Evolutionary conservation across 2,329 filamentous ascomycete species (phyloP).

Genomic region (Polychaeton citri): DNA sequence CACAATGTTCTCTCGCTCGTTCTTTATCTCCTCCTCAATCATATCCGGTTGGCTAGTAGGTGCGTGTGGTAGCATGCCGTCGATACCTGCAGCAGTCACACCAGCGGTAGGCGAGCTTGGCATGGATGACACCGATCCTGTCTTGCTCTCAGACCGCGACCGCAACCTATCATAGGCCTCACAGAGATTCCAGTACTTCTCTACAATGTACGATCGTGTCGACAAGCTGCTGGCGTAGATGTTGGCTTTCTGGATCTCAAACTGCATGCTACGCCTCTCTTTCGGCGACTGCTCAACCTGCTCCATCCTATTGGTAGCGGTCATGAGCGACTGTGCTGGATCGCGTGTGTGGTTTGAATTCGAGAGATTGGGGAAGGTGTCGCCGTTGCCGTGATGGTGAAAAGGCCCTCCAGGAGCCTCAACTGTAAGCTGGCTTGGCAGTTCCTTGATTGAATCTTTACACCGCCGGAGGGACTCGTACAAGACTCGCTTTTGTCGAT

Average conservation of each 20-base stretch:
- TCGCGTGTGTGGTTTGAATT: conserved; percentile 13
- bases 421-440: conserved; percentile 57
- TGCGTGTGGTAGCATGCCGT: conserved; percentile 18
- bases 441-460: conserved; percentile 52
- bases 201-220: conserved; percentile 72
- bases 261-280: conserved; percentile 45
- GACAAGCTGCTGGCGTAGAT: conserved; percentile 71
- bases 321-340: conserved; percentile 15
- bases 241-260: conserved; percentile 85
- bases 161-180: conserved; percentile 40
- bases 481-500: conserved; percentile 61
- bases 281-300: conserved; percentile 21
- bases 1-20: conserved; percentile 70
- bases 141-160: conserved; percentile 10
- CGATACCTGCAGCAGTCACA: conserved; percentile 24
- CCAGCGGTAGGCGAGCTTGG: conserved; percentile 20
- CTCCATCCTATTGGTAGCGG: conserved; percentile 21
- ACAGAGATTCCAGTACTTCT: conserved; percentile 68
- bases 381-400: conserved; percentile 13
- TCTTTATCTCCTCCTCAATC: conserved; percentile 52
- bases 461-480: conserved; percentile 57
- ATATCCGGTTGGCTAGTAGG: conserved; percentile 25
- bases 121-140: conserved; percentile 28
- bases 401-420: conserved; percentile 18
- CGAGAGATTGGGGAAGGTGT: conserved; percentile 12